phyloP scores from a whole-genome alignment of 768 basidiomycete genomes.

The Megacollybia marginata region DNA sequence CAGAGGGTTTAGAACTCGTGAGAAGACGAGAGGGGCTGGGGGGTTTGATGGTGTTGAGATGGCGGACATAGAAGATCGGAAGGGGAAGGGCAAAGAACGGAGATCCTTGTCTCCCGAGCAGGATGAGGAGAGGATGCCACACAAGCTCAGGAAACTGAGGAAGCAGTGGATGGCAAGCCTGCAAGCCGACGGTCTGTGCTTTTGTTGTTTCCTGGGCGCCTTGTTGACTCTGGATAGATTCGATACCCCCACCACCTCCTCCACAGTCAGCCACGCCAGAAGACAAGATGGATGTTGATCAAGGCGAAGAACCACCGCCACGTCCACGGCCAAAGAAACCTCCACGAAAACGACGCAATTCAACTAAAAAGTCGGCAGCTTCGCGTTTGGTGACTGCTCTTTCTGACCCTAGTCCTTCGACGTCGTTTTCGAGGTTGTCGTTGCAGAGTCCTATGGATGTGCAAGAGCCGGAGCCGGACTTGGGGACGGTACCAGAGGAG shows the following conservation, averaged over 20 bases:
- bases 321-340: too few relatives aligned
- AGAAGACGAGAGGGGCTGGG: slow-evolving; percentile 46
- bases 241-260: not conserved
- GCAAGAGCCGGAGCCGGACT: too few relatives aligned
- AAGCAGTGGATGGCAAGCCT: not conserved
- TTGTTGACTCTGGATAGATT: not conserved
- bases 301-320: too few relatives aligned
- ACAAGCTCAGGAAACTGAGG: not conserved
- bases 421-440: too few relatives aligned
- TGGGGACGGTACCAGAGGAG: too few relatives aligned
- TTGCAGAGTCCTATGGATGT: too few relatives aligned
- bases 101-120: not conserved
- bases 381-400: too few relatives aligned
- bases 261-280: not conserved
- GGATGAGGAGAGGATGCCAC: not conserved
- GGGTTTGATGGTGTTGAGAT: slow-evolving; percentile 63
- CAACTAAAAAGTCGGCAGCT: too few relatives aligned
- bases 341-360: too few relatives aligned
- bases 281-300: not conserved
- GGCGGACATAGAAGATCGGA: slow-evolving; percentile 4
- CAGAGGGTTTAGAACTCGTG: slow-evolving; percentile 57
- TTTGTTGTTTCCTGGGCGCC: not conserved
- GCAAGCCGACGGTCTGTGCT: not conserved
- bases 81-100: not conserved
- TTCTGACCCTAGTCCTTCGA: too few relatives aligned